Evolutionary conservation across 164 flowering plant species (phyloP).

Genomic region (Magnolia changhungtana): DNA sequence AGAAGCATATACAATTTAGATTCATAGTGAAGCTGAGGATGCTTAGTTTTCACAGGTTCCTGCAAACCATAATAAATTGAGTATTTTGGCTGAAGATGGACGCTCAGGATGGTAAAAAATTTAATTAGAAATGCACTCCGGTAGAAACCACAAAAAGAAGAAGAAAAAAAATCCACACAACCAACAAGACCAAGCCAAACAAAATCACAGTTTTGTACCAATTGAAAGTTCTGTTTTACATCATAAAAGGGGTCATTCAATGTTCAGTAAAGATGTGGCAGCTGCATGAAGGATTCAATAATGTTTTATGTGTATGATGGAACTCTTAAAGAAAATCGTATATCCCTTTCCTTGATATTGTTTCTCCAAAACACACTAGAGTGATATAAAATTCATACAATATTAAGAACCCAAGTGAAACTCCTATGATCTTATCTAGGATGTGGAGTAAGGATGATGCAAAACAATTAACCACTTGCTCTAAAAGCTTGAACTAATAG

Average conservation of each 20-base stretch:
- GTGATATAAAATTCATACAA: neutral
- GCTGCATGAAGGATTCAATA: neutral
- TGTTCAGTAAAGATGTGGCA: neutral
- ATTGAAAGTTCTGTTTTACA: neutral
- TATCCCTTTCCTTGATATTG: neutral
- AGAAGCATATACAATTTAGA: slow-evolving; percentile 72
- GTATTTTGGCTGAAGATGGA: neutral
- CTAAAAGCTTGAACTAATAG: too few species aligned
- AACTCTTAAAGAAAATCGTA: neutral
- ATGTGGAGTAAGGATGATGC: neutral
- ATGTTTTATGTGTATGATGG: neutral
- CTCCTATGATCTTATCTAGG: neutral
- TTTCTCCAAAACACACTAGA: neutral
- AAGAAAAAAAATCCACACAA: neutral
- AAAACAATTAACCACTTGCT: too few species aligned
- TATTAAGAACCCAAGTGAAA: neutral
- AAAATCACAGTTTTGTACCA: neutral
- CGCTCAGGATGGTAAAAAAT: neutral
- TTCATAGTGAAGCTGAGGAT: slow-evolving; percentile 74
- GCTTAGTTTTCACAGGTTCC: slow-evolving; percentile 63
- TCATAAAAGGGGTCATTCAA: neutral
- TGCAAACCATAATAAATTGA: slow-evolving; percentile 16
- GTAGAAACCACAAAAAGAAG: neutral
- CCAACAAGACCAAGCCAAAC: neutral
- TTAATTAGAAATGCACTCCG: neutral